These are phyloP conservation scores for Hericium alpestre DNA, from an alignment of 768 basidiomycete species.

Conservation along the genomic window DNA sequence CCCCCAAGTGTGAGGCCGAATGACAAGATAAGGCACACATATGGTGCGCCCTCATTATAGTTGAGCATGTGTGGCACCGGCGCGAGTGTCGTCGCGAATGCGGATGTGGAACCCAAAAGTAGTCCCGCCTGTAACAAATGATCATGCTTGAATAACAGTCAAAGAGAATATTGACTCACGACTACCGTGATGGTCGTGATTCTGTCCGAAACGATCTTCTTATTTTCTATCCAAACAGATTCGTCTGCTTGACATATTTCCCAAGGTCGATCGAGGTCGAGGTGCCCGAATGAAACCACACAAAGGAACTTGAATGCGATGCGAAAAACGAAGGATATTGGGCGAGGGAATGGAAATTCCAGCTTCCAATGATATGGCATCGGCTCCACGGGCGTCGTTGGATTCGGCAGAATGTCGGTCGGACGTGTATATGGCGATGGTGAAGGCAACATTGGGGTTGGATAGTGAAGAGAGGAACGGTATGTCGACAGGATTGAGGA, in stretches of 20 bases:
- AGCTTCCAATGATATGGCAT: no score
- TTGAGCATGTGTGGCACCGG: neutral
- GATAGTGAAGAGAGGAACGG: no score
- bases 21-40: neutral
- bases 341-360: no score
- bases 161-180: neutral
- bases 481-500: no score
- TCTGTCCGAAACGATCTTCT: neutral
- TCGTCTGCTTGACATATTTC: neutral
- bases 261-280: neutral
- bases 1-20: neutral
- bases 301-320: neutral
- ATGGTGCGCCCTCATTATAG: neutral
- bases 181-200: neutral
- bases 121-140: neutral
- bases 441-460: no score
- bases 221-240: neutral
- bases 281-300: neutral
- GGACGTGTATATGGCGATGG: no score
- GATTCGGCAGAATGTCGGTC: no score
- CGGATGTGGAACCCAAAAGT: neutral
- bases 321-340: no score
- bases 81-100: neutral
- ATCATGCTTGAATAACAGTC: no score
- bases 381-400: no score